Evolutionary conservation across 2,329 filamentous ascomycete genomes (phyloP), one percentile per base, ranked within the genome.

Genomic region (Aspergillus sp.): DNA sequence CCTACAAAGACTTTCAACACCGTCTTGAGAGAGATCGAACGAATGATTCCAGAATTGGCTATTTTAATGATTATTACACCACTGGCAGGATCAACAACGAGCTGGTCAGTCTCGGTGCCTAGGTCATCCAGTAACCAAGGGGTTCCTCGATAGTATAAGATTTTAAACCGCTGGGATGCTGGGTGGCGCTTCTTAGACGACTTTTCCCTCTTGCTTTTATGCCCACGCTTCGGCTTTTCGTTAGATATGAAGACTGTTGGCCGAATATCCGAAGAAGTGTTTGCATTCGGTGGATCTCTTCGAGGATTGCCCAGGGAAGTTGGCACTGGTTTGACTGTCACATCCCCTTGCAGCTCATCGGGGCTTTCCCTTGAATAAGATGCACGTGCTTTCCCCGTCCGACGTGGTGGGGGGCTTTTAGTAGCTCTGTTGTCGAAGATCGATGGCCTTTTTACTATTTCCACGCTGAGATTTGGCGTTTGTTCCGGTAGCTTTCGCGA

Each of bases 301-400:
- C 40, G 57, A 45, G 39, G 47, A 22, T 46, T 51, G 30, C 46
- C 27, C 15, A 67, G 47, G n/a, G 42, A 37, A 5, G 49, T 58
- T 8, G 64, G 64, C 22, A 62, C 20, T 24, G 61, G 66, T 4
- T 58, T 51, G 39, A 69, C 70, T 5, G 74, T 74, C 40, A 64
- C 70, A 9, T 66, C 73, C 11, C 73, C 74, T 56, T 77, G 75
- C 2, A 77, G 58, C 55, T 73, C 75, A 65, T 77, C 75, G 5
- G 74, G 66, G 54, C 75, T 77, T 40, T 77, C 75, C 40, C 67
- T 64, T n/a, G 54, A 48, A 22, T 60, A 63, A 17, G 54, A 57
- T 37, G 22, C 13, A 17, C 47, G 61, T 33, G 37, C 52, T 7
- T 57, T 40, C 2, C 30, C 54, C 48, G 54, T n/a, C 24, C 39